Conservation (phyloP, 805 yeast species). For the Teunomyces pallodes region DNA sequence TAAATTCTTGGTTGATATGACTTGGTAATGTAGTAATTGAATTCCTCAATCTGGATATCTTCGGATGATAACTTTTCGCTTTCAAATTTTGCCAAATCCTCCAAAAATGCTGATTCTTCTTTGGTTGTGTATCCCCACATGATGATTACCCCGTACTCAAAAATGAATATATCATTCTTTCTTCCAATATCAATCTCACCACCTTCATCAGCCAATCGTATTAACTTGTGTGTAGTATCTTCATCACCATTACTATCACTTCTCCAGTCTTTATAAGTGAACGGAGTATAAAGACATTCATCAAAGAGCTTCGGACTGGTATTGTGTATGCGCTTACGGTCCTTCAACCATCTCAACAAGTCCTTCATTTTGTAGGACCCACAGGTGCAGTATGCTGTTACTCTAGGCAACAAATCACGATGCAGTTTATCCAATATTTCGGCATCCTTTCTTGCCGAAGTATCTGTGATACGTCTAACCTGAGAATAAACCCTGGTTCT, state of each 20-base stretch:
- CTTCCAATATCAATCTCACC: conserved; percentile 89
- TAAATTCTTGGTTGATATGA: conserved; percentile 94
- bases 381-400: conserved; percentile 95
- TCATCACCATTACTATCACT: conserved; percentile 23
- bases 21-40: conserved; percentile 90
- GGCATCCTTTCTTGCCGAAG: conserved; percentile 90
- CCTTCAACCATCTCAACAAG: conserved; percentile 78
- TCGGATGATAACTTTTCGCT: conserved; percentile 87
- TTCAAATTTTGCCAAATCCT: conserved; percentile 86
- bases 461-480: conserved; percentile 77
- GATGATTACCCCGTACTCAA: conserved; percentile 96
- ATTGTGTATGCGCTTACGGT: conserved; percentile 67
- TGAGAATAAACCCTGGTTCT: conserved; percentile 70
- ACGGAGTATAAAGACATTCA: conserved; percentile 93
- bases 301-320: conserved; percentile 87
- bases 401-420: conserved; percentile 82
- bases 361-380: conserved; percentile 90
- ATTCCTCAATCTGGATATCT: conserved; percentile 92
- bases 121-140: conserved; percentile 90
- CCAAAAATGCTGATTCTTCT: conserved; percentile 79
- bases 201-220: conserved; percentile 87
- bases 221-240: conserved; percentile 33
- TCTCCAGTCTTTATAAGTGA: conserved; percentile 78
- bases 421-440: conserved; percentile 87
- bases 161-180: conserved; percentile 77